Evolutionary conservation across 345 rosid species (phyloP), one percentile per base, ranked within the genome.

Genomic region (Melaleuca alternifolia): DNA sequence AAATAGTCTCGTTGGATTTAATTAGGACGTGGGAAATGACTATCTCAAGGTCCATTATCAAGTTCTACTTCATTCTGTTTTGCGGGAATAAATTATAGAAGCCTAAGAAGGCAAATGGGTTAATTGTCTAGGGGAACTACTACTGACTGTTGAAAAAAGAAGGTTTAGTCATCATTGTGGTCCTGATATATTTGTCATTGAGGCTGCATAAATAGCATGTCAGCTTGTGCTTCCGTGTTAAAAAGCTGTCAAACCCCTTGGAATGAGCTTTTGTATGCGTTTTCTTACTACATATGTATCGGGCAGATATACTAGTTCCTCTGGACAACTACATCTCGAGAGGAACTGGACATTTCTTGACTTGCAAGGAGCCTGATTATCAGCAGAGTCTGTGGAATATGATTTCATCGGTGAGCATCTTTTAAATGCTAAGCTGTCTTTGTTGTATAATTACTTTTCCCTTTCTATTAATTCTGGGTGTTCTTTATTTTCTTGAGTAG

Each of bases 301-400:
- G 85, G 90, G 86, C 91, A 98, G 99, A 98, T 93, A 96, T 98
- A 91, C 90, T 96, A 92, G 98, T 95, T 89, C 99, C 99, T 26
- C 90, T 98, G 93, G 99, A 95, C 93, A 98, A 98, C 89, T 98
- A 93, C 87, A 93, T 98, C 89, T 96, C 99, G 24, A 92, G 98
- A 92, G 99, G 99, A 89, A 95, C 98, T 88, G 94, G 91, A 75
- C 96, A 96, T 93, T 98, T 94, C 89, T 95, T 98, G 83, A 85
- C 92, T 37, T 95, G 96, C 95, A 96, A 95, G 91, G 97, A 95
- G 87, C 99, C 98, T 12, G 91, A 95, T 92, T 98, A 98, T 93
- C 99, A 95, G 94, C 98, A 96, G 90, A 95, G 98, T 89, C 95
- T 98, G 86, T 98, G 95, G 97, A 93, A 86, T 83, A 95, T 98